Percentiles rank a stretch among this genome's conserved stretches.
Conservation (phyloP, 768 basidiomycete genomes). For the Multifurca ochricompacta region DNA sequence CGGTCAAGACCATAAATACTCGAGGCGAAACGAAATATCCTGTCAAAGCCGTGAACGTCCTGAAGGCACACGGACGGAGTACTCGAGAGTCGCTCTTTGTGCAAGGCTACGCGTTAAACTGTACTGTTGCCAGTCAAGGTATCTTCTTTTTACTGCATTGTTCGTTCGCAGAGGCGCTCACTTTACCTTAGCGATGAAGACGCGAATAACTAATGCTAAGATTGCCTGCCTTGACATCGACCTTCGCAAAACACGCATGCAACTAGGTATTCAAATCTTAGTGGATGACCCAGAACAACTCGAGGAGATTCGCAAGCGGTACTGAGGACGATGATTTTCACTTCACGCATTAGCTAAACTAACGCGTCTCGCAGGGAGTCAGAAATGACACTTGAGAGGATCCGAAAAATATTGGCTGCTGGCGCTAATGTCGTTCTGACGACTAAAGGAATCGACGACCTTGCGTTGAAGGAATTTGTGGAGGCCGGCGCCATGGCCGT, state of each 20-base stretch:
- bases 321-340: slow-evolving; percentile 19
- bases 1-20: slow-evolving; percentile 89
- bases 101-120: slow-evolving; percentile 95
- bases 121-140: slow-evolving; percentile 99
- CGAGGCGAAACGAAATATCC: slow-evolving; percentile 98
- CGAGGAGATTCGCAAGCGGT: slow-evolving; percentile 94
- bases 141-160: slow-evolving; percentile 20
- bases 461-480: slow-evolving; percentile 97
- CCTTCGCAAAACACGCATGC: slow-evolving; percentile 93
- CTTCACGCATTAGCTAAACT: slow-evolving; percentile 7
- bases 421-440: slow-evolving; percentile 97
- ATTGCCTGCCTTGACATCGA: slow-evolving; percentile 99
- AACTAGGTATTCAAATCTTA: slow-evolving; percentile 93
- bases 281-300: slow-evolving; percentile 95
- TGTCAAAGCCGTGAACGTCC: slow-evolving; percentile 96
- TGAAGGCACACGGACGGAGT: slow-evolving; percentile 96
- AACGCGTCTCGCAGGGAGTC: slow-evolving; percentile 56
- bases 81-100: slow-evolving; percentile 93
- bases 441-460: slow-evolving; percentile 97
- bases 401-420: slow-evolving; percentile 90
- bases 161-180: background rate
- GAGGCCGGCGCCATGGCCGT: slow-evolving; percentile 99
- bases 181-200: slow-evolving; percentile 80
- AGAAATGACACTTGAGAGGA: slow-evolving; percentile 92
- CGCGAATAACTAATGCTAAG: slow-evolving; percentile 84